Evolutionary conservation across 129 eudicot species (phyloP).

Genomic region (Tagetes patula): DNA sequence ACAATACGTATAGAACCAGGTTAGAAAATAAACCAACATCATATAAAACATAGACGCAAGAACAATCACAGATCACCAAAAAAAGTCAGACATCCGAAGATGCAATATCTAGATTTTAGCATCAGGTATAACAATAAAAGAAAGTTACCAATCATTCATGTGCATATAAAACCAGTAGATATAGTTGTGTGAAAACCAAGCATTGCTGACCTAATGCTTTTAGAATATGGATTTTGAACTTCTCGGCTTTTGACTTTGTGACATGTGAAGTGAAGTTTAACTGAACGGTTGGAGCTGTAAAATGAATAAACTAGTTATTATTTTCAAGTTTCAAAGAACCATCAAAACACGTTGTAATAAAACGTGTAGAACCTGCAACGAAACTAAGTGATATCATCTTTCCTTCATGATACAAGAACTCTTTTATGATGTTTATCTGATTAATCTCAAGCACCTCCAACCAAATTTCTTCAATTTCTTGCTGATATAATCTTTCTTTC

Average conservation of each 20-base stretch:
- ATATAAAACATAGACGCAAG: too few species aligned
- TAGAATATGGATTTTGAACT: slow-evolving; percentile 56
- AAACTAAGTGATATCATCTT: slow-evolving; percentile 63
- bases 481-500: slow-evolving; percentile 37
- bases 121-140: too few species aligned
- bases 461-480: slow-evolving; percentile 74
- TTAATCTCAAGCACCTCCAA: slow-evolving; percentile 73
- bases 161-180: too few species aligned
- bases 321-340: background rate
- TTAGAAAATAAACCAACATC: too few species aligned
- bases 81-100: too few species aligned
- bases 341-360: background rate
- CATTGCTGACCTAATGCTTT: slow-evolving; percentile 48
- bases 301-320: slow-evolving; percentile 4
- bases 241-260: slow-evolving; percentile 74
- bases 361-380: slow-evolving; percentile 56
- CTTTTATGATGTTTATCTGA: slow-evolving; percentile 56
- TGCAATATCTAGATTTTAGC: too few species aligned
- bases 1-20: too few species aligned
- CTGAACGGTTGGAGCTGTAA: background rate
- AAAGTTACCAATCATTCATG: too few species aligned
- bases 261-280: slow-evolving; percentile 50
- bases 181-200: too few species aligned
- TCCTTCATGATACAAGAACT: slow-evolving; percentile 82
- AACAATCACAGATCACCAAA: too few species aligned